phyloP scores from a whole-genome alignment of 768 basidiomycete species.

The Macrolepiota dolichaula region DNA sequence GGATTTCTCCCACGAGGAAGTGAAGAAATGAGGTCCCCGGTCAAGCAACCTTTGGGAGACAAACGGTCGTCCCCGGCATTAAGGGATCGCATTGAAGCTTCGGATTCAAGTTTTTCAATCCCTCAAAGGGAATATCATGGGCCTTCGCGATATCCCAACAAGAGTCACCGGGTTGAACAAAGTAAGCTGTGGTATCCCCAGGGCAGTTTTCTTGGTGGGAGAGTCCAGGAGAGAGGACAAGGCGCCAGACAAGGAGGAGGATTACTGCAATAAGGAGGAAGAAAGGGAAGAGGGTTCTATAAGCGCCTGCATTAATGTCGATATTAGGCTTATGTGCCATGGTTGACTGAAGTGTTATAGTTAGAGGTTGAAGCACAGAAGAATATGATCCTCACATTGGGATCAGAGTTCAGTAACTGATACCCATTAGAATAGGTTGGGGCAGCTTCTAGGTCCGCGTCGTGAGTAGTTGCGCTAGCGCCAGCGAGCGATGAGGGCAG shows the following conservation, averaged over 20 bases:
- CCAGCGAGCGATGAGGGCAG: conserved; percentile 21
- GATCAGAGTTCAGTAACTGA: conserved; percentile 47
- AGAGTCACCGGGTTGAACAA: conserved; percentile 55
- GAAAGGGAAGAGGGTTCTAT: conserved; percentile 67
- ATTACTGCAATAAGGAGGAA: conserved; percentile 65
- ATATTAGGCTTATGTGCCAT: conserved; percentile 27
- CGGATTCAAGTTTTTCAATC: conserved; percentile 49
- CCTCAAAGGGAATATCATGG: conserved; percentile 47
- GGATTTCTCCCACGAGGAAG: neutral
- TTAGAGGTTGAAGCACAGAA: neutral
- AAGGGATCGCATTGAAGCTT: conserved; percentile 53
- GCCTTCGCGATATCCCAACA: conserved; percentile 61
- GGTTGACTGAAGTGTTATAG: conserved; percentile 16
- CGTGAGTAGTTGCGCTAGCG: conserved; percentile 16
- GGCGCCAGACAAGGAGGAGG: conserved; percentile 62
- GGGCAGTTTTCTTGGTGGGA: conserved; percentile 33
- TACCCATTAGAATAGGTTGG: conserved; percentile 54
- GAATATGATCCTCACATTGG: conserved; percentile 27
- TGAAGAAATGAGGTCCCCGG: neutral
- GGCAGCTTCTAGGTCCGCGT: conserved; percentile 54
- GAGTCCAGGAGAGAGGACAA: conserved; percentile 44
- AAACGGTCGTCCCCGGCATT: conserved; percentile 59
- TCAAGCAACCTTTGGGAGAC: conserved; percentile 37
- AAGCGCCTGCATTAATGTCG: conserved; percentile 38
- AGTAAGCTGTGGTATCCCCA: conserved; percentile 39